These are phyloP conservation scores for Orbilia quercus DNA, from an alignment of 2,329 filamentous ascomycete species.

Conservation along the genomic window DNA sequence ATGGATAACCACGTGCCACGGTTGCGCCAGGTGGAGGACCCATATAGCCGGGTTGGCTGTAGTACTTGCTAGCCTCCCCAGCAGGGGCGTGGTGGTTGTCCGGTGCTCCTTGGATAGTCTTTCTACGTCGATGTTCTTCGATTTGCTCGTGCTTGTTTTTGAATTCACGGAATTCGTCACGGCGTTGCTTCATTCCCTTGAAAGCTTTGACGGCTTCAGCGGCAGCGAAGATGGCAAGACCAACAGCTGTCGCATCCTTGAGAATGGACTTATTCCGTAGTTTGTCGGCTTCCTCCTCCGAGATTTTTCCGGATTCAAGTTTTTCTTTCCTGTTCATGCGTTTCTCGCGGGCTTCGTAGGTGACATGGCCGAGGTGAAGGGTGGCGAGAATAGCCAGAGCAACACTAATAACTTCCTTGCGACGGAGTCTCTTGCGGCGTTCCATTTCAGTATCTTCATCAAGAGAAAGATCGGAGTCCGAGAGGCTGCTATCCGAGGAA, in stretches of 20 bases:
- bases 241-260: conserved; percentile 48
- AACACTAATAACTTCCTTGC: conserved; percentile 49
- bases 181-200: conserved; percentile 24
- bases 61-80: conserved; percentile 37
- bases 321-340: conserved; percentile 42
- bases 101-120: conserved; percentile 11
- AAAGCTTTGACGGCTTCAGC: conserved; percentile 45
- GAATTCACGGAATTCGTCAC: conserved; percentile 29
- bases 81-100: conserved; percentile 6
- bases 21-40: conserved; percentile 37
- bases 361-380: conserved; percentile 41
- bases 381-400: conserved; percentile 52
- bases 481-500: conserved; percentile 50
- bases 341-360: conserved; percentile 48
- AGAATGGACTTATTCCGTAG: conserved; percentile 34
- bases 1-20: conserved; percentile 23
- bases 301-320: conserved; percentile 46
- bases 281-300: conserved; percentile 37
- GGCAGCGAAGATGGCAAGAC: conserved; percentile 48
- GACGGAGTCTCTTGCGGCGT: conserved; percentile 35
- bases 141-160: conserved; percentile 27
- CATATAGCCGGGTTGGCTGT: conserved; percentile 49
- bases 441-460: conserved; percentile 43
- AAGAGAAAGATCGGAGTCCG: conserved; percentile 48
- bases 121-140: conserved; percentile 43